These are phyloP conservation scores for Melaleuca quinquenervia DNA, from an alignment of 345 rosid species.

Conservation along the genomic window DNA sequence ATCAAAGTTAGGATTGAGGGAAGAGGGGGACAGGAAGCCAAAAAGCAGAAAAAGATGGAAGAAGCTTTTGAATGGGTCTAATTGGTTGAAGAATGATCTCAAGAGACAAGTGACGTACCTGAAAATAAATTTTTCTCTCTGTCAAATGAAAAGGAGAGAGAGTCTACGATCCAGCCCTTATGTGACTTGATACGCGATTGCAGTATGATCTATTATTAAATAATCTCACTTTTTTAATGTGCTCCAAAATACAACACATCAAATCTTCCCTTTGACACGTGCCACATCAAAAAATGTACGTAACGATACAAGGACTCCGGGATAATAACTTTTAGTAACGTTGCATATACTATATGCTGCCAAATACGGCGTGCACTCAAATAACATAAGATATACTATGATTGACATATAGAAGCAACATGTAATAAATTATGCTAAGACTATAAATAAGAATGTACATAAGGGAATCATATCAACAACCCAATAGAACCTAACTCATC, in stretches of 20 bases:
- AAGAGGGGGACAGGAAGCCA: neutral
- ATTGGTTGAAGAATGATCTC: neutral
- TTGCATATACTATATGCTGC: neutral
- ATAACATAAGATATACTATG: neutral
- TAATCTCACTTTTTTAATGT: neutral
- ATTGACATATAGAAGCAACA: neutral
- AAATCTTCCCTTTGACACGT: neutral
- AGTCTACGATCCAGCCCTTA: neutral
- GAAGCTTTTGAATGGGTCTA: slow-evolving; percentile 4
- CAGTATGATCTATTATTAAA: neutral
- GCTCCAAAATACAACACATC: neutral
- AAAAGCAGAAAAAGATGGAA: neutral
- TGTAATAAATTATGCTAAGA: neutral
- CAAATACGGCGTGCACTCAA: neutral
- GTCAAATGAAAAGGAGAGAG: neutral
- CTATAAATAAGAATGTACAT: neutral
- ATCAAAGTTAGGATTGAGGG: neutral
- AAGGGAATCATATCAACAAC: neutral
- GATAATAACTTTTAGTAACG: neutral
- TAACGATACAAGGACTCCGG: neutral
- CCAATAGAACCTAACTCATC: neutral
- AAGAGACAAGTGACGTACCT: neutral
- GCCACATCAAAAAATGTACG: neutral
- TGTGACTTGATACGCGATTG: neutral
- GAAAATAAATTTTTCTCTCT: neutral